phyloP scores from a whole-genome alignment of 192 early-diverging fungal species.

The Lunasporangiospora selenospora region DNA sequence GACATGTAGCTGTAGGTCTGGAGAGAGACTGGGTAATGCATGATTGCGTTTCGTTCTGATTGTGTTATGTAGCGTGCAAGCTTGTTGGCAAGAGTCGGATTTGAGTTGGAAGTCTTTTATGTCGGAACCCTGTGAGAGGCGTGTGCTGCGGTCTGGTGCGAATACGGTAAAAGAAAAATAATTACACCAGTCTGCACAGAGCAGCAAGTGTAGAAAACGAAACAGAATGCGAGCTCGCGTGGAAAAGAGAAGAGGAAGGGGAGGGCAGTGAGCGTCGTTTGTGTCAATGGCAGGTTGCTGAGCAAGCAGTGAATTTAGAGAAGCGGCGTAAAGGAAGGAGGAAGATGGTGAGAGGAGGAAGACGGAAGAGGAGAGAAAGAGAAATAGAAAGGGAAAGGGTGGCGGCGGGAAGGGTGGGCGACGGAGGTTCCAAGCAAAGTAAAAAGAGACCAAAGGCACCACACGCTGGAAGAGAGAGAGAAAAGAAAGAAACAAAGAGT shows the following conservation, averaged over 20 bases:
- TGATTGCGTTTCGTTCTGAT: no score
- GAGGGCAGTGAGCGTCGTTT: not conserved
- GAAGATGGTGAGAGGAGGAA: constrained; percentile 1
- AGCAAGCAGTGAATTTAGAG: no score
- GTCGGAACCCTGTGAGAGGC: no score
- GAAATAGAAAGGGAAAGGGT: not conserved
- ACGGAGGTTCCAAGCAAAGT: not conserved
- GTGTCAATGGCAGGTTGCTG: no score
- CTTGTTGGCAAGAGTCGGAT: no score
- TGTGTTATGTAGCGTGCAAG: no score
- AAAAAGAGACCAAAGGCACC: not conserved
- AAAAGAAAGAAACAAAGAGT: not conserved
- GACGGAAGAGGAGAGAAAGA: not conserved
- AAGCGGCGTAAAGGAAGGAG: no score
- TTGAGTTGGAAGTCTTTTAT: no score
- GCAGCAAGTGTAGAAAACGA: no score
- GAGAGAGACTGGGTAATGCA: constrained; percentile 46
- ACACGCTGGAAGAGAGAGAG: constrained; percentile 3
- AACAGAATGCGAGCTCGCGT: not conserved
- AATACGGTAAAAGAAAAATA: no score
- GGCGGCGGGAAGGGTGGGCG: not conserved
- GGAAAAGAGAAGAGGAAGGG: not conserved
- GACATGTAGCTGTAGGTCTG: constrained; percentile 11
- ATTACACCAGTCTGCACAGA: no score
- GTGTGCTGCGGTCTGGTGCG: no score